phyloP scores from a whole-genome alignment of 164 flowering plant genomes.

The Magnolia kwangsiensis region DNA sequence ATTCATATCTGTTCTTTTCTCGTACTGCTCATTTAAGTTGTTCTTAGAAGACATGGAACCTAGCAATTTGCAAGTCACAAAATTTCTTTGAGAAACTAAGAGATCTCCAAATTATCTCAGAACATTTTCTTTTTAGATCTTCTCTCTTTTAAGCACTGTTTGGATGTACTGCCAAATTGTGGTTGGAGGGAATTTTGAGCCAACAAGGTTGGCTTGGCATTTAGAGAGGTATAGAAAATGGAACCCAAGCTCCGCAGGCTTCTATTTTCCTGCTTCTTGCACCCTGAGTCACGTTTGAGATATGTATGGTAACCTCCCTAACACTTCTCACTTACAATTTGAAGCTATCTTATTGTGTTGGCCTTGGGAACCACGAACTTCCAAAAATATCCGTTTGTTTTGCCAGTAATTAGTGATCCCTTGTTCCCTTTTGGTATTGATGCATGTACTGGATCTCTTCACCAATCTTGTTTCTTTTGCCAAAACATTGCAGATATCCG shows the following conservation, averaged over 20 bases:
- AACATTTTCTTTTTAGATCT: neutral
- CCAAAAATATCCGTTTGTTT: too few species aligned
- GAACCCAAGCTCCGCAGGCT: too few species aligned
- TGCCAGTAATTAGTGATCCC: too few species aligned
- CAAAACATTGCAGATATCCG: constrained; percentile 58
- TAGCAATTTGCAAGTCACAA: neutral
- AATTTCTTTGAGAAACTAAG: neutral
- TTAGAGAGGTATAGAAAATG: too few species aligned
- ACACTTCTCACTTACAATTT: too few species aligned
- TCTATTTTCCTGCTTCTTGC: too few species aligned
- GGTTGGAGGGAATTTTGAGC: neutral
- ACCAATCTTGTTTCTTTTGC: neutral
- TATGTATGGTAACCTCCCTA: too few species aligned
- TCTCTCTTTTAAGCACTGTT: neutral
- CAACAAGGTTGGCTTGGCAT: neutral
- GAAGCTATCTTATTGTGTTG: too few species aligned
- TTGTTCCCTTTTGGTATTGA: too few species aligned
- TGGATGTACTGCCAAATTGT: neutral
- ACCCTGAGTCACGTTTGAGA: too few species aligned
- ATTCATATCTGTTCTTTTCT: neutral
- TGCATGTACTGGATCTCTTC: neutral
- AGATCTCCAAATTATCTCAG: neutral
- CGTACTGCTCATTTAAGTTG: neutral
- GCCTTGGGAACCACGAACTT: too few species aligned
- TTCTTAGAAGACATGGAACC: neutral